Evolutionary conservation across 805 yeast genomes (phyloP).

Genomic region (Metschnikowia picachoensis): DNA sequence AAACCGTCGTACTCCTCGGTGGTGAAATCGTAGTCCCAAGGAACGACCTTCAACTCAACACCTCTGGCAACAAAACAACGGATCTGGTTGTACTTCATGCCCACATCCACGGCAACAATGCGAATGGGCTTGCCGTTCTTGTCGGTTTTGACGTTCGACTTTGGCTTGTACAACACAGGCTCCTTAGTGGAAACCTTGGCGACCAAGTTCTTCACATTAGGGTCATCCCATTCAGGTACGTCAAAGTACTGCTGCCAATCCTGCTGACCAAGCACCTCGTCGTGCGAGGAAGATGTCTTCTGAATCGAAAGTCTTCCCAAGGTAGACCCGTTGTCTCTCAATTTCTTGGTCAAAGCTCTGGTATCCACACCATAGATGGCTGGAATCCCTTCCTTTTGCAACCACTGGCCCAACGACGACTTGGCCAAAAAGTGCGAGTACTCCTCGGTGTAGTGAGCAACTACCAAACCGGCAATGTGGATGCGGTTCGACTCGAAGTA

Average conservation of each 20-base stretch:
- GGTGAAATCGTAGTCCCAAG: conserved; percentile 88
- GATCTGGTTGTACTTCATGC: conserved; percentile 97
- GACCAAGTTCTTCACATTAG: conserved; percentile 86
- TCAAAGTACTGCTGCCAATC: conserved; percentile 64
- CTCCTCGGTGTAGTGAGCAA: conserved; percentile 95
- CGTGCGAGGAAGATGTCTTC: conserved; percentile 30
- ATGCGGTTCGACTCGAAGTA: conserved; percentile 90
- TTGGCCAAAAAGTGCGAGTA: conserved; percentile 91
- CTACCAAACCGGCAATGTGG: conserved; percentile 95
- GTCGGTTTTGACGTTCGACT: conserved; percentile 48
- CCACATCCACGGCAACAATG: conserved; percentile 91
- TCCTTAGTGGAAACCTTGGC: conserved; percentile 80
- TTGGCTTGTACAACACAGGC: conserved; percentile 76
- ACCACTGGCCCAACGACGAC: conserved; percentile 91
- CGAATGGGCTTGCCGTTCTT: conserved; percentile 74
- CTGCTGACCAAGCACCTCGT: conserved; percentile 27
- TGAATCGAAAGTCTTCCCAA: conserved; percentile 82
- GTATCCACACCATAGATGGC: conserved; percentile 98
- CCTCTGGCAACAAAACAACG: conserved; percentile 96
- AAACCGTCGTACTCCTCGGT: conserved; percentile 87
- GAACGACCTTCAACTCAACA: conserved; percentile 92
- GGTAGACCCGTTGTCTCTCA: conserved; percentile 90
- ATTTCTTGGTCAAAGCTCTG: conserved; percentile 86
- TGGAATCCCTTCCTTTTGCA: conserved; percentile 85
- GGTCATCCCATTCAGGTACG: conserved; percentile 88